Evolutionary conservation across 106 monocot genomes (phyloP).

Genomic region (Vanilla planifolia): DNA sequence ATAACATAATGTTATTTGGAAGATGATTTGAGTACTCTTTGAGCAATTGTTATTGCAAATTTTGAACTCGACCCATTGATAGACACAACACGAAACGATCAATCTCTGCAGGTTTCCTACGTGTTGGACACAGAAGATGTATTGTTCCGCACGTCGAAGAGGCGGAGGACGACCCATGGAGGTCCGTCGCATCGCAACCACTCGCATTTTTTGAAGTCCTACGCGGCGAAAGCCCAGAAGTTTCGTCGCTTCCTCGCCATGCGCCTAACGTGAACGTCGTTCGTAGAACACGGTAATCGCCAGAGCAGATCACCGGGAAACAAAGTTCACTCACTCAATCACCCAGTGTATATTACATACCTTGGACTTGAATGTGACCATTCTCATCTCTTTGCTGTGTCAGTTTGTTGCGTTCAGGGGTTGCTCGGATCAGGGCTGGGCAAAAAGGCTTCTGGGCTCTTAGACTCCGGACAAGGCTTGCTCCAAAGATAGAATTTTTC

Average conservation of each 20-base stretch:
- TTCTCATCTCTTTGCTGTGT: not conserved
- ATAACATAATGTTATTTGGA: no score
- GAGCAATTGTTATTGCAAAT: no score
- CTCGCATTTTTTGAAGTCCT: slow-evolving; percentile 10
- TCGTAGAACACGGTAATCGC: not conserved
- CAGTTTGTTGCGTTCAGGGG: not conserved
- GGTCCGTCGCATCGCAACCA: not conserved
- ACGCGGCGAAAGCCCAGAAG: slow-evolving; percentile 21
- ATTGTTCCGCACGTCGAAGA: slow-evolving; percentile 40
- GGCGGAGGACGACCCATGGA: slow-evolving; percentile 15
- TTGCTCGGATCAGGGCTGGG: not conserved
- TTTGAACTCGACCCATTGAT: no score
- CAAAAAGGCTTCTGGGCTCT: no score
- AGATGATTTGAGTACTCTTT: no score
- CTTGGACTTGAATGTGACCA: not conserved
- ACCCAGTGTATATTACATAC: not conserved
- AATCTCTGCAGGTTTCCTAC: slow-evolving; percentile 47
- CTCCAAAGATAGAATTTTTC: no score
- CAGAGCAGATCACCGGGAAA: no score
- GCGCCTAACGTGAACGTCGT: not conserved
- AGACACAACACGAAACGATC: no score
- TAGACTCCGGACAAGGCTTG: no score
- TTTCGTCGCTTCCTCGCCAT: slow-evolving; percentile 32
- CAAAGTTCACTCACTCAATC: no score
- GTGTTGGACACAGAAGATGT: slow-evolving; percentile 75